Conservation (phyloP, 2,329 filamentous ascomycete genomes). For the Botrytis fabae region DNA sequence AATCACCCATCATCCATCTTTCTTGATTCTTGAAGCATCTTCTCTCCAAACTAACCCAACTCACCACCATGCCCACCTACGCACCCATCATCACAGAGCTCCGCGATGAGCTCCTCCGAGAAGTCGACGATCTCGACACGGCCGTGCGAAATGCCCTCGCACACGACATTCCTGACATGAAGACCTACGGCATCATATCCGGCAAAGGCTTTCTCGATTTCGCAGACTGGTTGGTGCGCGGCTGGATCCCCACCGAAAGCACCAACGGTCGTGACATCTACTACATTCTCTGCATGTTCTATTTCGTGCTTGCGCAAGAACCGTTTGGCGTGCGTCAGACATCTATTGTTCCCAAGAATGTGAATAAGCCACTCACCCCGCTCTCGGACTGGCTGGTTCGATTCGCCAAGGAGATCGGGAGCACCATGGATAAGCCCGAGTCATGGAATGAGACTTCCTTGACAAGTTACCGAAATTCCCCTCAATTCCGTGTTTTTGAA, state of each 20-base stretch:
- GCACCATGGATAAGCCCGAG: constrained; percentile 40
- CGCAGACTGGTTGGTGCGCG: constrained; percentile 19
- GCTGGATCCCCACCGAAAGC: constrained; percentile 44
- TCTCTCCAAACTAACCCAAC: background rate
- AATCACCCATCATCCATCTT: too few species aligned
- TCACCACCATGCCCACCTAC: constrained; percentile 7
- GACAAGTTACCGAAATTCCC: constrained; percentile 40
- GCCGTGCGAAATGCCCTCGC: constrained; percentile 17
- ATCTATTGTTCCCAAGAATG: constrained; percentile 39
- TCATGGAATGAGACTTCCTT: constrained; percentile 41
- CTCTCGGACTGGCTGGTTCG: constrained; percentile 45
- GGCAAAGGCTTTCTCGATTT: constrained; percentile 19
- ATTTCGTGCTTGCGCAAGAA: constrained; percentile 44
- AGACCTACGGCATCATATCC: constrained; percentile 1
- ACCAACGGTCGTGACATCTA: constrained; percentile 43
- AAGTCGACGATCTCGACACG: constrained; percentile 20
- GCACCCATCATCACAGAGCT: constrained; percentile 2
- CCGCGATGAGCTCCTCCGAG: constrained; percentile 16
- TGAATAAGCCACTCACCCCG: constrained; percentile 38
- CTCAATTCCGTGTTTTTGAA: constrained; percentile 40
- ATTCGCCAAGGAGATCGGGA: constrained; percentile 43
- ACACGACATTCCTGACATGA: constrained; percentile 12
- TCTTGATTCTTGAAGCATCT: background rate
- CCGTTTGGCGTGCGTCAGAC: constrained; percentile 38
- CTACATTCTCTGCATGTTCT: constrained; percentile 44